These are phyloP conservation scores for Pyrus betulifolia DNA, from an alignment of 306 rosid genomes.

Conservation along the genomic window DNA sequence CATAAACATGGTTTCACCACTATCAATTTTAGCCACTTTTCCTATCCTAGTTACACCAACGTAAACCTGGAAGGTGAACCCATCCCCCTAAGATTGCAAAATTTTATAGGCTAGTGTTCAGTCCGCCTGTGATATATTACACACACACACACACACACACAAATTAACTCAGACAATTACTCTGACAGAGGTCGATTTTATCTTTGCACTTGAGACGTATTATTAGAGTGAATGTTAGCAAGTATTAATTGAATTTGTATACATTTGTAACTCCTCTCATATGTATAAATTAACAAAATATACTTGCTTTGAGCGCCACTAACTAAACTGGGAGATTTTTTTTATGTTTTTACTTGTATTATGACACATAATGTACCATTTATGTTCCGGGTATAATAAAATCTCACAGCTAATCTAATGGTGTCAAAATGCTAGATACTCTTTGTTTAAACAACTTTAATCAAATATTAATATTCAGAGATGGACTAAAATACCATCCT, in stretches of 20 bases:
- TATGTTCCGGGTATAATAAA: too few species aligned
- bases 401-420: neutral
- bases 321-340: neutral
- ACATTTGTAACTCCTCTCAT: too few species aligned
- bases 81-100: too few species aligned
- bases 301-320: neutral
- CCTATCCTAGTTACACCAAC: neutral
- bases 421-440: neutral
- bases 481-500: neutral
- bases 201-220: too few species aligned
- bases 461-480: neutral
- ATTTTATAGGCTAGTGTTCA: too few species aligned
- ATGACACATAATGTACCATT: accelerated
- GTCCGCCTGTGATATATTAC: too few species aligned
- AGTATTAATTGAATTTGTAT: too few species aligned
- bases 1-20: neutral
- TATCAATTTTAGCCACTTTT: neutral
- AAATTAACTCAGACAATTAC: too few species aligned
- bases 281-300: neutral
- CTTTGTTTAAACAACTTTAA: neutral
- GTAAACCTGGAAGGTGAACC: too few species aligned
- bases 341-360: neutral
- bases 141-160: too few species aligned
- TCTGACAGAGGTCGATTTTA: too few species aligned
- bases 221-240: neutral